Evolutionary conservation across 768 basidiomycete species (phyloP).

Genomic region (Termitomyces titanicus): DNA sequence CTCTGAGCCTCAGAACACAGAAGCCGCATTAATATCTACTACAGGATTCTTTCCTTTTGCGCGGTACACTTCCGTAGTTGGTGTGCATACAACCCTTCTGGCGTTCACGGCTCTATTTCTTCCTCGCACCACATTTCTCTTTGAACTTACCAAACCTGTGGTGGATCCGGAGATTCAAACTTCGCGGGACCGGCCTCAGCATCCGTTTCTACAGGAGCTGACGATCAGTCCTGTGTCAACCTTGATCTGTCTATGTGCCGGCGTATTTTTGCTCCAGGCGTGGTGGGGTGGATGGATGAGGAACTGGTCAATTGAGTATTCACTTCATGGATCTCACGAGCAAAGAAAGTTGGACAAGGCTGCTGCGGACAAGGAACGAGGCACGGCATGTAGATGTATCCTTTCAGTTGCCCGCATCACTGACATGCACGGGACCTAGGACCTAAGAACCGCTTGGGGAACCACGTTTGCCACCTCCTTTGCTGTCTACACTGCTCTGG

Average conservation of each 20-base stretch:
- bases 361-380: slow-evolving; percentile 32
- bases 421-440: slow-evolving; percentile 32
- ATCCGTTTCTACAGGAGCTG: slow-evolving; percentile 62
- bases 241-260: slow-evolving; percentile 51
- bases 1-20: not conserved
- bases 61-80: slow-evolving; percentile 62
- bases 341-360: slow-evolving; percentile 40
- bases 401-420: not conserved
- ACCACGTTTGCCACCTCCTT: slow-evolving; percentile 50
- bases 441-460: slow-evolving; percentile 43
- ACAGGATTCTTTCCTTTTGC: slow-evolving; percentile 28
- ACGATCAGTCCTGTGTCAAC: slow-evolving; percentile 60
- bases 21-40: not conserved
- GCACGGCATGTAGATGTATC: slow-evolving; percentile 31
- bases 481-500: slow-evolving; percentile 41
- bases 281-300: slow-evolving; percentile 76
- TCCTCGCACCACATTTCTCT: slow-evolving; percentile 55
- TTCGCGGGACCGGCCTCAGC: slow-evolving; percentile 63
- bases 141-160: slow-evolving; percentile 29
- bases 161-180: slow-evolving; percentile 29
- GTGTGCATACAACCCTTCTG: slow-evolving; percentile 64
- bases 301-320: slow-evolving; percentile 48
- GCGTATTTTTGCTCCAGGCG: slow-evolving; percentile 49
- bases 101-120: slow-evolving; percentile 64
- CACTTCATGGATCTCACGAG: slow-evolving; percentile 36